Conservation (phyloP, 2,329 filamentous ascomycete genomes). For the Alternaria hordeiaustralica region DNA sequence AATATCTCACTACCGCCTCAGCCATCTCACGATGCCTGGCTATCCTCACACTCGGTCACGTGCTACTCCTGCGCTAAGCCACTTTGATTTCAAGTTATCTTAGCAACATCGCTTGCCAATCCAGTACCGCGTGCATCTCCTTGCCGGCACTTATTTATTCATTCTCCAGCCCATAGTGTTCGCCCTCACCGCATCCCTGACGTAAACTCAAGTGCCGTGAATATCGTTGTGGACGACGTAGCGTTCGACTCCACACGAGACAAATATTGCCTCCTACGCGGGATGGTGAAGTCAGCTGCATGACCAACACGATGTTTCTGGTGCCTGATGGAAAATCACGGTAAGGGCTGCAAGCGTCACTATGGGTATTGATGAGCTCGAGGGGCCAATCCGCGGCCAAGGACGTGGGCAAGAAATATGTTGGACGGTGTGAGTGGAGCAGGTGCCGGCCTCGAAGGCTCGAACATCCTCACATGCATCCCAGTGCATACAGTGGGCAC, state of each 20-base stretch:
- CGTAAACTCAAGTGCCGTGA: background rate
- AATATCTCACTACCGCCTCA: background rate
- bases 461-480: slow-evolving; percentile 19
- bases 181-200: slow-evolving; percentile 9
- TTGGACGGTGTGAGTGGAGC: slow-evolving; percentile 22
- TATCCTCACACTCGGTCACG: background rate
- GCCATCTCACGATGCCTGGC: background rate
- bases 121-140: background rate
- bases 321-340: slow-evolving; percentile 7
- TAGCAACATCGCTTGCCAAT: slow-evolving; percentile 1
- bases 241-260: slow-evolving; percentile 8
- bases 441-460: slow-evolving; percentile 18
- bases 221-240: background rate
- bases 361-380: background rate
- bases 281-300: slow-evolving; percentile 5
- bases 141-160: background rate
- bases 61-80: background rate
- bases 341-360: slow-evolving; percentile 7
- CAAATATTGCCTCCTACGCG: background rate
- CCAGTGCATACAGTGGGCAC: slow-evolving; percentile 13
- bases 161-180: background rate
- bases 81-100: background rate
- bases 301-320: slow-evolving; percentile 3
- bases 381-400: slow-evolving; percentile 6
- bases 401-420: slow-evolving; percentile 8